Conservation (phyloP, 2,329 filamentous ascomycete genomes). For the Penicillium sp. region DNA sequence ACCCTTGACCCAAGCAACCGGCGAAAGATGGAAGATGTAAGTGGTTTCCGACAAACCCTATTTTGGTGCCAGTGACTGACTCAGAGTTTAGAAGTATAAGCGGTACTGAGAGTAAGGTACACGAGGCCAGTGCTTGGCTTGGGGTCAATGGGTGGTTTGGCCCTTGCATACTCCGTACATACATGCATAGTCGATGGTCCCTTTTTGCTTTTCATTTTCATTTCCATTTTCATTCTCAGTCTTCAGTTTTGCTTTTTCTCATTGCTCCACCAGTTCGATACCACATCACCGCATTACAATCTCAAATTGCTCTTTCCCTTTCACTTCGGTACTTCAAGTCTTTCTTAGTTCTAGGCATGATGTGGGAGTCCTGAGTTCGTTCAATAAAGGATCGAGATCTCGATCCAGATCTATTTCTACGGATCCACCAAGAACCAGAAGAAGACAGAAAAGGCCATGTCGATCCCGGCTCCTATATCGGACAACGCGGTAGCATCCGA, state of each 20-base stretch:
- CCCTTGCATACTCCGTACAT: constrained; percentile 1
- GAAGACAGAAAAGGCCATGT: not conserved
- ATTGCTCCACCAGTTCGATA: constrained; percentile 2
- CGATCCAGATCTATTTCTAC: constrained; percentile 5
- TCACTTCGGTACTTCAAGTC: not conserved
- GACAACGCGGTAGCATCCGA: not conserved
- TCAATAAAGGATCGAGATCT: not conserved
- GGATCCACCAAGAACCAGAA: not conserved
- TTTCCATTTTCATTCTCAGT: not conserved
- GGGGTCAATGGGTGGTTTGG: not conserved
- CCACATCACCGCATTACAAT: constrained; percentile 2
- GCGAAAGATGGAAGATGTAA: constrained; percentile 77
- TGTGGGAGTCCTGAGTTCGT: not conserved
- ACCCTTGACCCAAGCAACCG: constrained; percentile 74
- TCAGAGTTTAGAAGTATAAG: constrained; percentile 36
- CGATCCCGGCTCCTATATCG: not conserved
- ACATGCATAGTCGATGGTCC: not conserved
- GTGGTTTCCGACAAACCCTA: constrained; percentile 35
- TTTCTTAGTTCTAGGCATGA: not conserved
- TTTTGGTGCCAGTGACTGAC: constrained; percentile 4
- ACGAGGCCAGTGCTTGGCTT: not conserved
- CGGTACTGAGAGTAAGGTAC: constrained; percentile 23
- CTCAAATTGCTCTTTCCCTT: constrained; percentile 1
- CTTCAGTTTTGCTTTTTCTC: not conserved
- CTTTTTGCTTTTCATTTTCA: not conserved